A percentile compares a stretch with the other conserved stretches of the same genome.
phyloP scores from a whole-genome alignment of 2,329 filamentous ascomycete species.

The Aspergillus clavatus region DNA sequence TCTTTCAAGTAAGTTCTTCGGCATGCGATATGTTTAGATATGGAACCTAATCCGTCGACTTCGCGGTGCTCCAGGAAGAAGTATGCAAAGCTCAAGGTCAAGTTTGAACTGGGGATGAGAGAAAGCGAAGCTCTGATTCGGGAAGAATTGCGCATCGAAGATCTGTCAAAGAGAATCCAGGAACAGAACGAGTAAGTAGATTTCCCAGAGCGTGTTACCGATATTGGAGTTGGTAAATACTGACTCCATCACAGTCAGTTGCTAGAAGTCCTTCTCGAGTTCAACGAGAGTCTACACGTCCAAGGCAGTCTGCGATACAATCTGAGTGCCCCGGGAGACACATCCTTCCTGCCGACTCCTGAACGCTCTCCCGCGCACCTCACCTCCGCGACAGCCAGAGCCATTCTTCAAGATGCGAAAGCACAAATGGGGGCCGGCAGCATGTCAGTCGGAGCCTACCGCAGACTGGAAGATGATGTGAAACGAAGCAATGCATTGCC shows the following conservation, averaged over 20 bases:
- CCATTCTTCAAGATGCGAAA: slow-evolving; percentile 38
- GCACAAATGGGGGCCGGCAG: slow-evolving; percentile 33
- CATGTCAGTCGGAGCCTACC: slow-evolving; percentile 33
- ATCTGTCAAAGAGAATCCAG: slow-evolving; percentile 75
- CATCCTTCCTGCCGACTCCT: slow-evolving; percentile 46
- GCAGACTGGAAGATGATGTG: slow-evolving; percentile 36
- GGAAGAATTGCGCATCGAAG: slow-evolving; percentile 74
- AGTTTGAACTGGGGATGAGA: slow-evolving; percentile 76
- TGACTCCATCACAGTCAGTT: slow-evolving; percentile 61
- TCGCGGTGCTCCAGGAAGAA: slow-evolving; percentile 61
- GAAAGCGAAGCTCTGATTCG: slow-evolving; percentile 61
- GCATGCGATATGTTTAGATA: not conserved
- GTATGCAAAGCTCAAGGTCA: slow-evolving; percentile 77
- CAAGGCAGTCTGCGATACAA: slow-evolving; percentile 70
- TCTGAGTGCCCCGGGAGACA: slow-evolving; percentile 47
- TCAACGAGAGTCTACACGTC: slow-evolving; percentile 80
- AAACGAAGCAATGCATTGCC: slow-evolving; percentile 37
- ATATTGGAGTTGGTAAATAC: slow-evolving; percentile 1
- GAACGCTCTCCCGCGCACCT: slow-evolving; percentile 34
- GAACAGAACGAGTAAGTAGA: slow-evolving; percentile 81
- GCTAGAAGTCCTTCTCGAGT: slow-evolving; percentile 79
- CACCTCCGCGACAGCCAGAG: slow-evolving; percentile 29
- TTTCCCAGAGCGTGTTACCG: slow-evolving; percentile 7
- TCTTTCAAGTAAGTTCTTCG: slow-evolving; percentile 56
- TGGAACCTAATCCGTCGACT: slow-evolving; percentile 6